Evolutionary conservation across 495 filamentous ascomycete species (phyloP).

Genomic region (Sordaria brevicollis): DNA sequence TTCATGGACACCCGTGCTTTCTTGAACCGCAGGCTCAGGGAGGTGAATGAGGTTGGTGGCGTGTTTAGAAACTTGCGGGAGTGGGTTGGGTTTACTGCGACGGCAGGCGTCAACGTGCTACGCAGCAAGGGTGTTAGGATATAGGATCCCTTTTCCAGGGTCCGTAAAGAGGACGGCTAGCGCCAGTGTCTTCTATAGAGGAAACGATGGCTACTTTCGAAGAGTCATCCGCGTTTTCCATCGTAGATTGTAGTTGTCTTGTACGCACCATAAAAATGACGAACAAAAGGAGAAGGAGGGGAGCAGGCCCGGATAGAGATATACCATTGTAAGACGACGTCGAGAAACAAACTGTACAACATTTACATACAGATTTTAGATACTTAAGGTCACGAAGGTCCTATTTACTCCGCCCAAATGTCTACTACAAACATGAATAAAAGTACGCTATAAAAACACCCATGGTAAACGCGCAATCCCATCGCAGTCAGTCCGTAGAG

Average conservation of each 20-base stretch:
- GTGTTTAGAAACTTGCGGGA: slow-evolving; percentile 51
- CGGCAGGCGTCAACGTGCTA: slow-evolving; percentile 50
- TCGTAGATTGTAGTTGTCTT: too few relatives aligned
- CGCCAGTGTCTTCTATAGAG: not conserved
- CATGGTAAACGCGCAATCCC: not conserved
- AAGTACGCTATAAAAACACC: not conserved
- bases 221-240: not conserved
- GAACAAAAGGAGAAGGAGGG: not conserved
- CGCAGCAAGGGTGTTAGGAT: slow-evolving; percentile 54
- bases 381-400: not conserved
- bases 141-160: slow-evolving; percentile 18
- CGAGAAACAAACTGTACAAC: not conserved
- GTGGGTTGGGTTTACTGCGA: slow-evolving; percentile 71
- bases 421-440: not conserved
- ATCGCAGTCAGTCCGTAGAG: not conserved
- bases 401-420: not conserved
- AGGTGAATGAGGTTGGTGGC: slow-evolving; percentile 47
- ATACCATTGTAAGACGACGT: not conserved
- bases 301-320: not conserved
- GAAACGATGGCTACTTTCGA: not conserved
- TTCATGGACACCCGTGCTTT: slow-evolving; percentile 70
- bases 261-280: not conserved
- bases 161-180: not conserved
- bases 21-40: slow-evolving; percentile 63
- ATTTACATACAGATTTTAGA: not conserved